Evolutionary conservation across 208 protist species (phyloP).

Genomic region (Crithidia bombi): DNA sequence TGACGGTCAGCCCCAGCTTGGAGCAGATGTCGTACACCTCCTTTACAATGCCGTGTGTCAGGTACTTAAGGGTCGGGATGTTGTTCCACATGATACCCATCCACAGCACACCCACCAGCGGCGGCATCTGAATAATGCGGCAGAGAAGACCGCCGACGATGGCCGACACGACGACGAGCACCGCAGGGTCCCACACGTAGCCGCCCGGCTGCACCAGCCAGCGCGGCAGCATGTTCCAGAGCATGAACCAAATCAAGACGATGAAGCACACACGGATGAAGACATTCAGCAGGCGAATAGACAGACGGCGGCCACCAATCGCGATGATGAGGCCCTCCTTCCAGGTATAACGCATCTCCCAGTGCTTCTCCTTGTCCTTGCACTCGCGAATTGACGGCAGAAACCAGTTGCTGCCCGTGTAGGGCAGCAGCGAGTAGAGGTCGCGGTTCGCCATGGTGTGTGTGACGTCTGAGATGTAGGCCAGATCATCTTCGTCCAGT

Average conservation of each 20-base stretch:
- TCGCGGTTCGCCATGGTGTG: slow-evolving; percentile 58
- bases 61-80: slow-evolving; percentile 62
- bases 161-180: slow-evolving; percentile 65
- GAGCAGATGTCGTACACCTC: slow-evolving; percentile 63
- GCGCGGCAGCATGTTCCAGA: slow-evolving; percentile 73
- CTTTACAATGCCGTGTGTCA: slow-evolving; percentile 64
- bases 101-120: slow-evolving; percentile 80
- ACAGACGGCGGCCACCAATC: slow-evolving; percentile 57
- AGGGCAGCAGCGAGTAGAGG: slow-evolving; percentile 77
- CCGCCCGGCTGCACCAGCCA: slow-evolving; percentile 66
- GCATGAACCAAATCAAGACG: slow-evolving; percentile 66
- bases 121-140: slow-evolving; percentile 78
- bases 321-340: slow-evolving; percentile 52
- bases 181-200: slow-evolving; percentile 76
- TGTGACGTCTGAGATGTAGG: slow-evolving; percentile 58
- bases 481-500: slow-evolving; percentile 55
- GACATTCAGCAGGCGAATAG: slow-evolving; percentile 59
- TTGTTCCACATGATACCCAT: slow-evolving; percentile 86
- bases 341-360: slow-evolving; percentile 47
- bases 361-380: slow-evolving; percentile 43
- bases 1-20: slow-evolving; percentile 75
- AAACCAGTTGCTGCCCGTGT: slow-evolving; percentile 81
- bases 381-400: slow-evolving; percentile 60
- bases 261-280: slow-evolving; percentile 65
- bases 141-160: slow-evolving; percentile 71